A percentile compares a stretch with the other conserved stretches of the same genome.
Conservation (phyloP, 2,329 filamentous ascomycete species). For the Pleomassaria siparia region DNA sequence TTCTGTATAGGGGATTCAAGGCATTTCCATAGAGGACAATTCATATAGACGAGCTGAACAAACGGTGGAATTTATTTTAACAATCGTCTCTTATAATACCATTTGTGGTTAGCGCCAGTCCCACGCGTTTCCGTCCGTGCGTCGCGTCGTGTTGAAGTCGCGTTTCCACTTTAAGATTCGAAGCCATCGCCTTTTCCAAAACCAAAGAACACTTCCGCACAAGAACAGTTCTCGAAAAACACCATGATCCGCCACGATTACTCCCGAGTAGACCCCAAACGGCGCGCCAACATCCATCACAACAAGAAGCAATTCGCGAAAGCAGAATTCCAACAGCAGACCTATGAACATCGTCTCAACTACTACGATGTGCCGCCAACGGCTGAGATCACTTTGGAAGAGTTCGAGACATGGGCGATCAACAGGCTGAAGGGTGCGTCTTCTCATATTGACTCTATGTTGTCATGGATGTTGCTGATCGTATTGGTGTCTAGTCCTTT, state of each 20-base stretch:
- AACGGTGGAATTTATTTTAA: too few relatives aligned
- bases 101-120: neutral
- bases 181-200: neutral
- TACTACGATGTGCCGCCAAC: slow-evolving; percentile 89
- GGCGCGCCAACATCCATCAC: slow-evolving; percentile 73
- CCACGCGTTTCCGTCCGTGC: neutral
- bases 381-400: slow-evolving; percentile 90
- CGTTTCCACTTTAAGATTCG: slow-evolving; percentile 4
- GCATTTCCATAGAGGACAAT: neutral
- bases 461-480: neutral
- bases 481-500: slow-evolving; percentile 61
- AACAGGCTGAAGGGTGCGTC: slow-evolving; percentile 75
- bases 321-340: slow-evolving; percentile 71
- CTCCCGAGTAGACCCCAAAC: slow-evolving; percentile 63
- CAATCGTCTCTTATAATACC: too few relatives aligned
- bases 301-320: slow-evolving; percentile 86
- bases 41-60: too few relatives aligned
- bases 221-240: slow-evolving; percentile 8
- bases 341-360: slow-evolving; percentile 86
- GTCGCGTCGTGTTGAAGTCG: neutral
- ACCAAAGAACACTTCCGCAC: neutral
- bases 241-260: slow-evolving; percentile 44
- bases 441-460: neutral
- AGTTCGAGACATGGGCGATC: slow-evolving; percentile 99
- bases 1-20: too few relatives aligned